Percentiles rank a stretch among this genome's conserved stretches.
Conservation (phyloP, 1,284 basidiomycete species). For the Ceratorhiza oryzae-sativae region DNA sequence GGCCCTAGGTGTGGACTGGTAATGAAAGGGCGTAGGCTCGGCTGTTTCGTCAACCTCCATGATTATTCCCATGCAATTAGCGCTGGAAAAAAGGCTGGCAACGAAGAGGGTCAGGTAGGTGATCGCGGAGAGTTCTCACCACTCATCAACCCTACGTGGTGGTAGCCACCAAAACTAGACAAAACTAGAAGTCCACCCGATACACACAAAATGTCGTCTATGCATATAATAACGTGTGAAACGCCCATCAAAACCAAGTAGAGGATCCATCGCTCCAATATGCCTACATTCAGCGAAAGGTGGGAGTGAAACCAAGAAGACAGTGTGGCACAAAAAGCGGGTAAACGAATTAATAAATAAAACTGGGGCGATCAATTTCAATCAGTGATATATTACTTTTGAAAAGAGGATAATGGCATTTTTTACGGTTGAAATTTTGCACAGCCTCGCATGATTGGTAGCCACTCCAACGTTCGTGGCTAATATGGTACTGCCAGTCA, state of each 20-base stretch:
- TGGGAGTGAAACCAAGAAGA: not conserved
- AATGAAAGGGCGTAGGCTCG: not conserved
- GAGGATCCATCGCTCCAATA: not conserved
- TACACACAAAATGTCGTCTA: not conserved
- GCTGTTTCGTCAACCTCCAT: no score
- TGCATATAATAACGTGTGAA: not conserved
- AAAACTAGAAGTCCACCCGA: not conserved
- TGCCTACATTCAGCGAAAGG: not conserved
- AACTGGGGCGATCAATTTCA: no score
- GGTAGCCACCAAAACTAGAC: no score
- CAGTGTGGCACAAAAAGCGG: not conserved
- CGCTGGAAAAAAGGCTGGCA: not conserved
- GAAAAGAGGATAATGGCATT: no score
- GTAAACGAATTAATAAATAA: conserved; percentile 1
- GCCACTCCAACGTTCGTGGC: no score
- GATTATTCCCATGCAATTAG: not conserved
- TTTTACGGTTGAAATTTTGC: no score
- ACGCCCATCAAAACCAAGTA: not conserved
- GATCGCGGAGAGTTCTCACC: not conserved
- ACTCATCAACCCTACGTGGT: not conserved
- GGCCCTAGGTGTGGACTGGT: not conserved
- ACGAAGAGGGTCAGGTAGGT: not conserved
- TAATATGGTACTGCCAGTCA: no score
- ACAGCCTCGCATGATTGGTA: no score
- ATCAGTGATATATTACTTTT: no score